A percentile compares a stretch with the other conserved stretches of the same genome.
These are phyloP conservation scores for Nannochloris sp. DNA, from an alignment of 139 green algal genomes.

Conservation along the genomic window DNA sequence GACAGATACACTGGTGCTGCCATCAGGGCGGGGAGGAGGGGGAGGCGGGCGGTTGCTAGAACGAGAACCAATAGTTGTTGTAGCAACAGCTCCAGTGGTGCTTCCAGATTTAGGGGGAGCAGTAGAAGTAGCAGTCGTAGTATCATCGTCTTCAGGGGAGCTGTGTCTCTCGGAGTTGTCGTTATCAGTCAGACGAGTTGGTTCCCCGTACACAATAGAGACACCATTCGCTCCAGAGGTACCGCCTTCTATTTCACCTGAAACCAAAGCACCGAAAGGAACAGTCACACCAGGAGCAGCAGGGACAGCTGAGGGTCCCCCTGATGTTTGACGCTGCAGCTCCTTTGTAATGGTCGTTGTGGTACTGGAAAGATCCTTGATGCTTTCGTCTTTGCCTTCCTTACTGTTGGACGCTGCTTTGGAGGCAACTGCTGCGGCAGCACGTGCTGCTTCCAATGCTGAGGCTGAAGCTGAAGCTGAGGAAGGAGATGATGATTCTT, in stretches of 20 bases:
- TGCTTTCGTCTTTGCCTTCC: not conserved
- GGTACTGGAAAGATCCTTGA: not conserved
- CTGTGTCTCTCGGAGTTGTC: no score
- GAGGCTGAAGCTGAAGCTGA: not conserved
- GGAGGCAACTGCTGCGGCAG: not conserved
- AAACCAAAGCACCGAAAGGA: not conserved
- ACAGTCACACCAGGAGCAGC: not conserved
- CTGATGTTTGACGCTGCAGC: no score
- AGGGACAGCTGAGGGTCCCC: not conserved
- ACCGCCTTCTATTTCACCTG: not conserved
- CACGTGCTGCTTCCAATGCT: not conserved
- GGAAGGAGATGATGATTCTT: not conserved
- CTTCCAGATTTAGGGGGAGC: not conserved
- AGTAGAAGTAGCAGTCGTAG: not conserved
- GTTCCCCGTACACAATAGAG: not conserved
- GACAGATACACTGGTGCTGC: not conserved
- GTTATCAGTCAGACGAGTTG: not conserved
- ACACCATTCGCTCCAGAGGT: not conserved
- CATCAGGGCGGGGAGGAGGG: not conserved
- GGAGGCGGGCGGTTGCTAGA: not conserved
- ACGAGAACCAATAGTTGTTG: not conserved
- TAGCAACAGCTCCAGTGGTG: not conserved
- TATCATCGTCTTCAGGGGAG: no score
- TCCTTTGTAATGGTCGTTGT: no score
- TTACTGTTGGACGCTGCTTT: not conserved